phyloP scores from a whole-genome alignment of 768 basidiomycete genomes.

The Aureoboletus auriporus region DNA sequence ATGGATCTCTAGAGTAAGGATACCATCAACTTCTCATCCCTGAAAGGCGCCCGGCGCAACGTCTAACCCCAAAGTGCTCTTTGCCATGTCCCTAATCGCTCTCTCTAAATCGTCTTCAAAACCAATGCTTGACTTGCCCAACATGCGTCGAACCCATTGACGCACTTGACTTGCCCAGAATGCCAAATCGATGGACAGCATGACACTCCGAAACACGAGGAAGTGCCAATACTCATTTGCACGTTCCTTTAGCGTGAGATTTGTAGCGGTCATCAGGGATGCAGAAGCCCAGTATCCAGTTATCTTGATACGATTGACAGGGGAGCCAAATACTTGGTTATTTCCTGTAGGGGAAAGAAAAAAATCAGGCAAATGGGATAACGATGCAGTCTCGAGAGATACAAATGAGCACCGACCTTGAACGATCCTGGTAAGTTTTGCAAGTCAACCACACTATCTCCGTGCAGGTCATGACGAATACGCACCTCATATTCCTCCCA shows the following conservation, averaged over 20 bases:
- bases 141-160: slow-evolving; percentile 41
- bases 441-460: not conserved
- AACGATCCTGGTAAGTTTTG: slow-evolving; percentile 27
- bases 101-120: slow-evolving; percentile 85
- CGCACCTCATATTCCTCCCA: slow-evolving; percentile 69
- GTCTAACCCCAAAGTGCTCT: slow-evolving; percentile 75
- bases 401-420: slow-evolving; percentile 26
- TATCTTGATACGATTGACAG: slow-evolving; percentile 88
- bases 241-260: slow-evolving; percentile 40
- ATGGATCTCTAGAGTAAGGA: no score
- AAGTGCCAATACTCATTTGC: slow-evolving; percentile 54
- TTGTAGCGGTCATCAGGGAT: slow-evolving; percentile 47
- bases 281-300: slow-evolving; percentile 80
- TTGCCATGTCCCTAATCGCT: slow-evolving; percentile 71
- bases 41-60: slow-evolving; percentile 54
- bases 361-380: not conserved
- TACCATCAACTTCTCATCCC: slow-evolving; percentile 28
- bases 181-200: slow-evolving; percentile 65
- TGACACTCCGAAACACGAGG: slow-evolving; percentile 57
- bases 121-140: slow-evolving; percentile 42
- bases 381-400: not conserved
- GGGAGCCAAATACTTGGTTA: slow-evolving; percentile 80
- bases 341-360: slow-evolving; percentile 42
- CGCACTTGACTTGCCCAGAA: slow-evolving; percentile 62
- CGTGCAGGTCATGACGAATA: not conserved